Conservation (phyloP, 306 rosid species). For the Prunus mume region DNA sequence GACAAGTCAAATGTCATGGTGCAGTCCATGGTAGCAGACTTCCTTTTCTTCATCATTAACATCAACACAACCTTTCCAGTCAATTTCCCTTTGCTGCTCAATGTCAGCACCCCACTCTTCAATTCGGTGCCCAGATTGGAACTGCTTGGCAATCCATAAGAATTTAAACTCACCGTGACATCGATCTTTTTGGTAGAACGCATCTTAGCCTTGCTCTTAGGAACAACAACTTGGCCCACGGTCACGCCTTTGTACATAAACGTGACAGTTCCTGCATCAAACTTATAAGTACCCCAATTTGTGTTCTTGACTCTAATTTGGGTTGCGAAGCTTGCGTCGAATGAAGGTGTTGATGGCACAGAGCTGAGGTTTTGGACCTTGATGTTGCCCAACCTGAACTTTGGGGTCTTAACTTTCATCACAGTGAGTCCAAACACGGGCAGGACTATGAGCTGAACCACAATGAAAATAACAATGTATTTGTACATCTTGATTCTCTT, state of each 20-base stretch:
- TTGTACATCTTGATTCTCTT: constrained; percentile 10
- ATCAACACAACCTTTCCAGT: constrained; percentile 16
- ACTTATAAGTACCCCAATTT: constrained; percentile 20
- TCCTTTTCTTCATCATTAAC: constrained; percentile 18
- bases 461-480: constrained; percentile 6
- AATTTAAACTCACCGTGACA: constrained; percentile 8
- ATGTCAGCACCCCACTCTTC: neutral
- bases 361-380: neutral
- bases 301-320: constrained; percentile 14
- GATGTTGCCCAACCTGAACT: constrained; percentile 18
- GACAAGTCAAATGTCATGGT: neutral
- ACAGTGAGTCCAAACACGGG: constrained; percentile 8
- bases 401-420: constrained; percentile 28
- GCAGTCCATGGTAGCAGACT: constrained; percentile 17
- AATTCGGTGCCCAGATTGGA: constrained; percentile 14
- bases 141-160: neutral
- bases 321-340: constrained; percentile 10
- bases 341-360: neutral
- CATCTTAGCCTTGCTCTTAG: constrained; percentile 6
- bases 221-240: constrained; percentile 9
- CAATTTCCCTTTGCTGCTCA: constrained; percentile 5
- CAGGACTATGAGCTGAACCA: constrained; percentile 22
- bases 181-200: constrained; percentile 18
- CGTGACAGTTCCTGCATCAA: neutral
- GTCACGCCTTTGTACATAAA: constrained; percentile 2